Base-by-base conservation (phyloP, 495 filamentous ascomycete genomes). In the Cladorrhinum samala region DNA sequence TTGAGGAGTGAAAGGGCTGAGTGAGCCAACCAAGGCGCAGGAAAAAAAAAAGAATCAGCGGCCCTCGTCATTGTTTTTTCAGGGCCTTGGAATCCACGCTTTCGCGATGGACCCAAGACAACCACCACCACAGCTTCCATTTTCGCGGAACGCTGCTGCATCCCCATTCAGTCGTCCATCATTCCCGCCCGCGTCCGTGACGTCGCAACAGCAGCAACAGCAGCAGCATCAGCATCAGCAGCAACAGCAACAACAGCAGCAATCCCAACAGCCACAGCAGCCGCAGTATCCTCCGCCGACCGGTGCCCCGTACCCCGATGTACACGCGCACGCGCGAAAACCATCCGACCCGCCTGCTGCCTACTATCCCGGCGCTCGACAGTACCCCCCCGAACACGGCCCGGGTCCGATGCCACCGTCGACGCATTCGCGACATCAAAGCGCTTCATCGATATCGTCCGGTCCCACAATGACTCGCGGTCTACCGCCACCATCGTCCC, bases 401-500 rank as follows among this genome's bases (percentile, higher is more conserved):
- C 62, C 75, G 13, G 66, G 70, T 40, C 61, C 73, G 20, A 70
- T 76, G 60, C 65, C 69, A 42, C 62, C 68, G 45, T 61, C 68
- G 24, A 56, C 68, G 23, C 78, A 81, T 61, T 68, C 76, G 54
- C 76, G 77, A 58, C 76, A 79, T 56, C 75, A 68, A 45, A 80
- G 78, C 65, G 58, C 75, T 20, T 79, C 78, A 20, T 79, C 78
- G 16, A 65, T 79, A 54, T 57, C 65, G 14, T 71, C 72, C 21
- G 73, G 68, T 8, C 66, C 72, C 9, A 55, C 67, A 39, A 63
- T 77, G 38, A 71, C 66, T 62, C 72, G 77, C 58, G 69, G 55
- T 36, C 79, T 80, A 75, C 77, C 76, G 49, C 78, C 77, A 37
- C 76, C 77, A 5, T 43, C 49, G 20, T 79, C 77, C 25, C 72